Percentiles rank a stretch among this genome's conserved stretches.
phyloP scores from a whole-genome alignment of 1,284 basidiomycete genomes.

The Trichosporon asahii region DNA sequence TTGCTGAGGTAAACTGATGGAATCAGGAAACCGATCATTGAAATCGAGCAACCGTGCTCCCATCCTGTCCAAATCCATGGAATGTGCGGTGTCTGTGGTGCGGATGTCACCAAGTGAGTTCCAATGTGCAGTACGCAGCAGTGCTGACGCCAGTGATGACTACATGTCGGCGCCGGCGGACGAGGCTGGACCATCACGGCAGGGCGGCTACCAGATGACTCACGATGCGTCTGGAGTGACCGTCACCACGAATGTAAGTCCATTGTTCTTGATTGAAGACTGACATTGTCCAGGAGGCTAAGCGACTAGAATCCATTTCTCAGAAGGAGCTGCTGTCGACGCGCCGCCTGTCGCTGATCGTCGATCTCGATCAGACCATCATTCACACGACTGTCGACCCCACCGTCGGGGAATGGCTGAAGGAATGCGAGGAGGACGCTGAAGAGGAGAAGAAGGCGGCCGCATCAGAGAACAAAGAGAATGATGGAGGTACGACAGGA shows the following conservation, averaged over 20 bases:
- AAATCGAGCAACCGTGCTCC: slow-evolving; percentile 79
- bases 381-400: slow-evolving; percentile 98
- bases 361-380: slow-evolving; percentile 97
- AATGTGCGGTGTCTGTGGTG: slow-evolving; percentile 88
- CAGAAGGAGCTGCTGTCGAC: slow-evolving; percentile 70
- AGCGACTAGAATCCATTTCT: slow-evolving; percentile 77
- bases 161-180: slow-evolving; percentile 78
- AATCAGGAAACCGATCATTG: slow-evolving; percentile 57
- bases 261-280: not conserved
- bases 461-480: slow-evolving; percentile 31
- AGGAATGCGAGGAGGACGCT: slow-evolving; percentile 61
- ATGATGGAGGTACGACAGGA: not conserved
- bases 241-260: slow-evolving; percentile 49
- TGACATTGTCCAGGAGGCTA: slow-evolving; percentile 65
- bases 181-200: slow-evolving; percentile 44
- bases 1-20: slow-evolving; percentile 6
- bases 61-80: slow-evolving; percentile 90
- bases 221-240: slow-evolving; percentile 51
- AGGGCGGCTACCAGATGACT: slow-evolving; percentile 47
- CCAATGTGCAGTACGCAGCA: slow-evolving; percentile 18
- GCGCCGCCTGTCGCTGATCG: slow-evolving; percentile 86
- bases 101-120: slow-evolving; percentile 83
- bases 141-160: slow-evolving; percentile 60
- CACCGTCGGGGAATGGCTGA: slow-evolving; percentile 95
- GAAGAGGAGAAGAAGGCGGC: slow-evolving; percentile 19